Conservation (phyloP, 441 rosid genomes). For the Aquilaria agallochum region DNA sequence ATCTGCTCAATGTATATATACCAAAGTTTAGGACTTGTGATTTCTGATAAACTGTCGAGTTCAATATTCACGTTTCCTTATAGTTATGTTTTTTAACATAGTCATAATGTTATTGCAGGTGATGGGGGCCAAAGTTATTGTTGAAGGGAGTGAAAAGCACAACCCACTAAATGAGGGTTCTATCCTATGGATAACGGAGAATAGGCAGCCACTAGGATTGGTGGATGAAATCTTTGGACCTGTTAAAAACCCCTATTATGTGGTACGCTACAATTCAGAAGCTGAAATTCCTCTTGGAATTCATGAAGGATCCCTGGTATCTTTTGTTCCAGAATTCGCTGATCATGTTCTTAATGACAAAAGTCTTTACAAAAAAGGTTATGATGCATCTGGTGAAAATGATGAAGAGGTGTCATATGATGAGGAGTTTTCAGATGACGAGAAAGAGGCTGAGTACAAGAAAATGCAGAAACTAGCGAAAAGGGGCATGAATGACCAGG, state of each 20-base stretch:
- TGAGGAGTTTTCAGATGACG: constrained; percentile 95
- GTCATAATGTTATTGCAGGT: constrained; percentile 34
- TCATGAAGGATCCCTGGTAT: constrained; percentile 53
- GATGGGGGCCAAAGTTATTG: constrained; percentile 70
- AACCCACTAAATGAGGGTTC: constrained; percentile 89
- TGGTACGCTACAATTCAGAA: constrained; percentile 90
- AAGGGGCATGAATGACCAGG: constrained; percentile 52
- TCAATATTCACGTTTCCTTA: not conserved
- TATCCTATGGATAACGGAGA: constrained; percentile 78
- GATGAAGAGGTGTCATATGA: constrained; percentile 88
- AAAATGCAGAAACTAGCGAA: constrained; percentile 65
- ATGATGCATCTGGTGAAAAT: constrained; percentile 94
- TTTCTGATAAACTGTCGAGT: not conserved
- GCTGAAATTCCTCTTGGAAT: constrained; percentile 69
- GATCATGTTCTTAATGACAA: constrained; percentile 63
- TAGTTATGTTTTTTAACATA: constrained; percentile 13
- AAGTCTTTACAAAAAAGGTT: constrained; percentile 84
- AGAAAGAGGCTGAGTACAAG: constrained; percentile 81
- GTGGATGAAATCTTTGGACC: constrained; percentile 98
- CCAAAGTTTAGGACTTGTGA: constrained; percentile 1
- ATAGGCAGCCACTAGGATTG: constrained; percentile 61
- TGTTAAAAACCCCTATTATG: constrained; percentile 77
- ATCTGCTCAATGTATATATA: constrained; percentile 10
- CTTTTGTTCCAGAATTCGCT: constrained; percentile 84
- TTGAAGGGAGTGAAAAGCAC: constrained; percentile 83